These are phyloP conservation scores for Fusarium sp. DNA, from an alignment of 2,329 filamentous ascomycete species.

Conservation along the genomic window DNA sequence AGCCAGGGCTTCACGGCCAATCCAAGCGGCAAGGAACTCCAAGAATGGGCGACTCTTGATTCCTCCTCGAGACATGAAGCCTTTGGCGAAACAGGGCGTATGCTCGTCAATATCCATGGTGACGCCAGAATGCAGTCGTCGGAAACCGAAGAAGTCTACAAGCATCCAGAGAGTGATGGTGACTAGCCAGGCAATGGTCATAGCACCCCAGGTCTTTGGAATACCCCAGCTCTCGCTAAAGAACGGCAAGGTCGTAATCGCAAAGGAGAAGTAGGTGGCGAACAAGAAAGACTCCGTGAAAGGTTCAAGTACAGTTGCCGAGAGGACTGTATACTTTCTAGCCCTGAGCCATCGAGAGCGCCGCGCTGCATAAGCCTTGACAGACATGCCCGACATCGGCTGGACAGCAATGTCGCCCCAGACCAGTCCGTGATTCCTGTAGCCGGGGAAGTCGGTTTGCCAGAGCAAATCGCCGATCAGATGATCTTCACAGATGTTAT, in stretches of 20 bases:
- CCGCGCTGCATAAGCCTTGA: slow-evolving; percentile 83
- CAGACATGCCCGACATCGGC: slow-evolving; percentile 86
- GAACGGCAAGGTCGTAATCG: slow-evolving; percentile 79
- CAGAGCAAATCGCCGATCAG: slow-evolving; percentile 94
- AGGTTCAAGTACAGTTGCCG: slow-evolving; percentile 92
- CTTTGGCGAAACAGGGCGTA: slow-evolving; percentile 81
- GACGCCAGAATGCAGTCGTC: slow-evolving; percentile 79
- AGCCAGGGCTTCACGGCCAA: slow-evolving; percentile 85
- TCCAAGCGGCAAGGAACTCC: slow-evolving; percentile 86
- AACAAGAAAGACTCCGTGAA: slow-evolving; percentile 92
- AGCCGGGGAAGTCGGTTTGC: slow-evolving; percentile 75
- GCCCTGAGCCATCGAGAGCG: slow-evolving; percentile 93
- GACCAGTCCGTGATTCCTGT: slow-evolving; percentile 85
- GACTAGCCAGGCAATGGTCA: slow-evolving; percentile 75
- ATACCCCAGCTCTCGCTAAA: slow-evolving; percentile 68
- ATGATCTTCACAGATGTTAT: slow-evolving; percentile 98
- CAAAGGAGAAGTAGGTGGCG: slow-evolving; percentile 84
- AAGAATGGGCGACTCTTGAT: slow-evolving; percentile 69
- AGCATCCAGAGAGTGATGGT: slow-evolving; percentile 80
- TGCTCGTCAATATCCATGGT: slow-evolving; percentile 80
- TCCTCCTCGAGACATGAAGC: slow-evolving; percentile 56
- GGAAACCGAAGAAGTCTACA: slow-evolving; percentile 81
- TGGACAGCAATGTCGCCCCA: slow-evolving; percentile 92
- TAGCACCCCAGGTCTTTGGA: slow-evolving; percentile 77
- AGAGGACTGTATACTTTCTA: slow-evolving; percentile 91